These are phyloP conservation scores for Alternaria gansuensis DNA, from an alignment of 2,329 filamentous ascomycete genomes.

Conservation along the genomic window DNA sequence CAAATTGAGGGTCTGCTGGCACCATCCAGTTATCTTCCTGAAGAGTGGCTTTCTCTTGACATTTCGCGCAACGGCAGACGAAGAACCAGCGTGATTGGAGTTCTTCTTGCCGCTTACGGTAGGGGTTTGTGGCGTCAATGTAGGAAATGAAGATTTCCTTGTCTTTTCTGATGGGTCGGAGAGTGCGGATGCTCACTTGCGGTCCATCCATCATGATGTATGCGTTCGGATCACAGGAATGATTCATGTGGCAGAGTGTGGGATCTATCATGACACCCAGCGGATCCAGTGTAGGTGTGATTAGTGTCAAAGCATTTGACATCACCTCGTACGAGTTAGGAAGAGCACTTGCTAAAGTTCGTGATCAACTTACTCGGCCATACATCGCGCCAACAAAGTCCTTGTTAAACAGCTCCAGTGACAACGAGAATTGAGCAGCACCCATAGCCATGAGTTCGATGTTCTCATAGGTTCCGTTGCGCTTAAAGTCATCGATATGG, in stretches of 20 bases:
- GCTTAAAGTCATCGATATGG: conserved; percentile 60
- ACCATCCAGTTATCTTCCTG: conserved; percentile 56
- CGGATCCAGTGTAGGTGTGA: conserved; percentile 64
- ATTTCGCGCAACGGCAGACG: conserved; percentile 64
- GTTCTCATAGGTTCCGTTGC: conserved; percentile 55
- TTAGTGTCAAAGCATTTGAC: conserved; percentile 67
- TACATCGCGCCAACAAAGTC: conserved; percentile 57
- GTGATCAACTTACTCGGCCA: conserved; percentile 52
- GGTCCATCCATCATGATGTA: conserved; percentile 66
- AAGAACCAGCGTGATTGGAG: conserved; percentile 67
- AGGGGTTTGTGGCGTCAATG: conserved; percentile 65
- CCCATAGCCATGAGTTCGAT: conserved; percentile 64
- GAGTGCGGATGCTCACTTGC: conserved; percentile 60
- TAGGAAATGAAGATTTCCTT: conserved; percentile 71
- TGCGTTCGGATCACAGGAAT: conserved; percentile 69
- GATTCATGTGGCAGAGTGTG: conserved; percentile 64
- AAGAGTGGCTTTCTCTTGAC: conserved; percentile 49
- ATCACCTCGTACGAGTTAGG: conserved; percentile 55
- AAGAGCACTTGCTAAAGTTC: neutral
- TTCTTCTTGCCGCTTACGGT: conserved; percentile 61
- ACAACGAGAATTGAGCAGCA: conserved; percentile 62
- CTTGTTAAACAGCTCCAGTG: conserved; percentile 52
- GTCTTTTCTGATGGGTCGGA: conserved; percentile 61
- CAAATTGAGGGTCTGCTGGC: conserved; percentile 36
- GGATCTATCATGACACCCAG: conserved; percentile 68